Percentiles rank a stretch among this genome's conserved stretches.
These are phyloP conservation scores for Sphenostylis stenocarpa DNA, from an alignment of 306 rosid genomes.

Conservation along the genomic window DNA sequence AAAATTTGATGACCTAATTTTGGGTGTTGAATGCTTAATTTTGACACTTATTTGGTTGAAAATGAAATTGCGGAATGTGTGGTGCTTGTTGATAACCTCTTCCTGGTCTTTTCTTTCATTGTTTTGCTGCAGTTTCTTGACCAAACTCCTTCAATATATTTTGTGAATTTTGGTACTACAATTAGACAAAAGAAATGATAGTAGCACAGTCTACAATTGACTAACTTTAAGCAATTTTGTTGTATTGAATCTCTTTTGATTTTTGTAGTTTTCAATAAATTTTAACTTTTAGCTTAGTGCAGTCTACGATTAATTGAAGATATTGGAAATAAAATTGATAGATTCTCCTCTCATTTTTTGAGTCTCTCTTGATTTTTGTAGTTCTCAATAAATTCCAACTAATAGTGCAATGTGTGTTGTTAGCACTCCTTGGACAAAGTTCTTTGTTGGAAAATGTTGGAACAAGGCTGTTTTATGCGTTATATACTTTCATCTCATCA, in stretches of 20 bases:
- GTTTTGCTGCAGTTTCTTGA: not conserved
- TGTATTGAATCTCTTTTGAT: too few relatives aligned
- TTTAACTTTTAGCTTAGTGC: too few relatives aligned
- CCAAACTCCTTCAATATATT: not conserved
- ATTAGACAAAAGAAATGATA: not conserved
- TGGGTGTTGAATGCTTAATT: not conserved
- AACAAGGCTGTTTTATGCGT: not conserved
- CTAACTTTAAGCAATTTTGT: too few relatives aligned
- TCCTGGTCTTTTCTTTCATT: not conserved
- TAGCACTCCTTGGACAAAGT: too few relatives aligned
- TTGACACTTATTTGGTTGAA: not conserved
- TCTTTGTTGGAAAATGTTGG: not conserved
- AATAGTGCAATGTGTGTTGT: not conserved
- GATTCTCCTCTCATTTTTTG: too few relatives aligned
- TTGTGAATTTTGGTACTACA: not conserved
- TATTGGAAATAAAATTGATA: too few relatives aligned
- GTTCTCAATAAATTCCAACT: too few relatives aligned
- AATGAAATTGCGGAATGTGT: not conserved
- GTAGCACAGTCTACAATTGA: too few relatives aligned
- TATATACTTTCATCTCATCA: not conserved
- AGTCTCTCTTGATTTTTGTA: too few relatives aligned
- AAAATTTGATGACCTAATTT: constrained; percentile 3
- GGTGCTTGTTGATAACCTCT: not conserved
- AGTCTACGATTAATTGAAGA: too few relatives aligned
- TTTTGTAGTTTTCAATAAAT: too few relatives aligned